Base-by-base conservation (phyloP, 768 basidiomycete genomes). In the Cyclocybe cylindracea region DNA sequence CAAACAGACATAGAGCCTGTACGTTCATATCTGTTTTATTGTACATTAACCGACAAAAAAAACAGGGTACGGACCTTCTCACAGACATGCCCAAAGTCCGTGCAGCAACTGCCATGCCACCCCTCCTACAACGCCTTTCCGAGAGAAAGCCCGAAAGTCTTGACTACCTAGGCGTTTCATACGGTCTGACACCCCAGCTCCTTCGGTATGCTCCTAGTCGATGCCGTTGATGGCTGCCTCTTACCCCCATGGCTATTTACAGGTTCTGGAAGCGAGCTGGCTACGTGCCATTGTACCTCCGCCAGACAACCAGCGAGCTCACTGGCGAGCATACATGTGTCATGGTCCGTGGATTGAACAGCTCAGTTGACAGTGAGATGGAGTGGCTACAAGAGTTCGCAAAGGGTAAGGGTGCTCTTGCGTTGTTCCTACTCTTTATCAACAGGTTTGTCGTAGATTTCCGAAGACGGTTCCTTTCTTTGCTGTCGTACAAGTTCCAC, bases 281-380 rank as follows among this genome's bases (percentile, higher is more conserved):
- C 10, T 99, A 89, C 66, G 81, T 91, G 0, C 97, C 97, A 0
- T 76, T 98, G 10, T 98, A 98, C 63, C 70, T 98, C 31, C 85
- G 96, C 31, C 97, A 98, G 70, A 96, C 94, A 5, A 78, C 86
- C 52, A 97, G 93, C 66, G 94, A 97, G 61, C 78, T 98, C 45
- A 99, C 97, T 0, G 97, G 97, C 36, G 97, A 99, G 70, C 89
- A 97, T 64, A 91, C 92, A 0, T 95, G 94, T 63, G 87, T 98
- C 34, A 98, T 99, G 97, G 82, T 96, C 1, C 81, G 91, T 32
- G 87, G 90, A 0, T 71, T 98, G 67, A 87, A 84, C 65, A 89
- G 78, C 65, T 86, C 79, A 35, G 69, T 68, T 11, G 83, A 79
- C 38, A 66, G 71, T 31, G 87, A 87, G 53, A 67, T 91, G 36